These are phyloP conservation scores for Colletotrichum paranaense DNA, from an alignment of 2,329 filamentous ascomycete species.

Conservation along the genomic window DNA sequence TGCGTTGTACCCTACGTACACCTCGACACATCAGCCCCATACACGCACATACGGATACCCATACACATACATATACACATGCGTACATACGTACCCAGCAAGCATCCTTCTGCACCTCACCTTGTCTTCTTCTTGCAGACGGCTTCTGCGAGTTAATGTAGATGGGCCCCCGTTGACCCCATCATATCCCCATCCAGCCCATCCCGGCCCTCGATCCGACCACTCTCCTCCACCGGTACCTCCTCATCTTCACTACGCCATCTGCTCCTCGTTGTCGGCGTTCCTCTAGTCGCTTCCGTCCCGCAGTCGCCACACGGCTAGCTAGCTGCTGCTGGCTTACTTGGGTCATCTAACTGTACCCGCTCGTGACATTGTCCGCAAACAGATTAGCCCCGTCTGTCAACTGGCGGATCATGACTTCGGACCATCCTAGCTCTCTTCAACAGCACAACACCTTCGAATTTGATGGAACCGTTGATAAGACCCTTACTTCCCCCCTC, in stretches of 20 bases:
- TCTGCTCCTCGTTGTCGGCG: slow-evolving; percentile 16
- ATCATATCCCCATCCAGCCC: slow-evolving; percentile 23
- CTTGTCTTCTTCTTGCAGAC: slow-evolving; percentile 27
- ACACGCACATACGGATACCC: not conserved
- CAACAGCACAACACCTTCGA: slow-evolving; percentile 23
- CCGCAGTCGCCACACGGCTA: slow-evolving; percentile 29
- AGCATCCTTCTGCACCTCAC: slow-evolving; percentile 23
- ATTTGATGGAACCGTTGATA: slow-evolving; percentile 35
- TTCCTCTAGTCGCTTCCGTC: slow-evolving; percentile 18
- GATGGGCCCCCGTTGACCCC: slow-evolving; percentile 20
- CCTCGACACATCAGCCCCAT: not conserved
- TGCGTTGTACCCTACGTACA: slow-evolving; percentile 3
- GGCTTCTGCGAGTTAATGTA: slow-evolving; percentile 29
- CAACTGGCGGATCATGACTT: slow-evolving; percentile 37
- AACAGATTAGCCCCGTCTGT: slow-evolving; percentile 37
- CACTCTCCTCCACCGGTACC: slow-evolving; percentile 15
- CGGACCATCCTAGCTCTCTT: slow-evolving; percentile 32
- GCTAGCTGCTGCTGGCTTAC: slow-evolving; percentile 27
- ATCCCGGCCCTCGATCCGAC: slow-evolving; percentile 18
- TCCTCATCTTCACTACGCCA: slow-evolving; percentile 11
- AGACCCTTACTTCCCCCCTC: slow-evolving; percentile 27
- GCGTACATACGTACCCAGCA: slow-evolving; percentile 17
- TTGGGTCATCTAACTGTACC: slow-evolving; percentile 30
- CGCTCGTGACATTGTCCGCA: slow-evolving; percentile 39
- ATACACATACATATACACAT: slow-evolving; percentile 2